Evolutionary conservation across 192 early-diverging fungal species (phyloP).

Genomic region (Backusella parvicylindrica): DNA sequence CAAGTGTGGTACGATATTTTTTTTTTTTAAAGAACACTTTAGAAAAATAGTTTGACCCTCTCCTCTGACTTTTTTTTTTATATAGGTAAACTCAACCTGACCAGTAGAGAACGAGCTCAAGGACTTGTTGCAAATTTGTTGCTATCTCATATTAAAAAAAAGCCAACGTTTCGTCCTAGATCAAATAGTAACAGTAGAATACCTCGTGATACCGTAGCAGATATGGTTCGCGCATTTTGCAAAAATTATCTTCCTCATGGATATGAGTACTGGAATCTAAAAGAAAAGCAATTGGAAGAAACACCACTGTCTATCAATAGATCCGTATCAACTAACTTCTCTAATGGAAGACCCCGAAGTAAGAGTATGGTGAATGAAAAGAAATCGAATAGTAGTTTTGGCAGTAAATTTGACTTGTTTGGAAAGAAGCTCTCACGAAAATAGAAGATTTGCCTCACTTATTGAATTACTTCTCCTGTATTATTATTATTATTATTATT

Average conservation of each 20-base stretch:
- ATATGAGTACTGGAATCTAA: background rate
- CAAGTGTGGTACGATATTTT: conserved; percentile 12
- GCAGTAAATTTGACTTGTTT: background rate
- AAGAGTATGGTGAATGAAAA: background rate
- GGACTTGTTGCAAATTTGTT: background rate
- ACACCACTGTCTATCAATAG: background rate
- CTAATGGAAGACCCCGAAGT: background rate
- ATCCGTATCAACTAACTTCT: background rate
- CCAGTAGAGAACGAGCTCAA: conserved; percentile 1
- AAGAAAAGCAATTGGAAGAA: background rate
- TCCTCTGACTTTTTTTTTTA: background rate
- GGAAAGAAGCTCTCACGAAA: background rate
- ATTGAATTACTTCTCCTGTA: background rate
- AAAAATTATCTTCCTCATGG: background rate
- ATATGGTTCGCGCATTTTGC: background rate
- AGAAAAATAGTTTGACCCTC: no score
- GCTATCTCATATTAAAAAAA: background rate
- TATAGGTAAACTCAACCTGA: background rate
- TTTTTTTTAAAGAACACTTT: background rate
- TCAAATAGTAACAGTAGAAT: background rate
- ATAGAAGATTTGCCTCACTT: background rate
- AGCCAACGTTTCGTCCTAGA: background rate
- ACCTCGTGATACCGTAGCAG: background rate
- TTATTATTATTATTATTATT: background rate
- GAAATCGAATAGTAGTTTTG: background rate